Evolutionary conservation across 2,329 filamentous ascomycete species (phyloP), one percentile per base, ranked within the genome.

Genomic region (Fusarium sp.): DNA sequence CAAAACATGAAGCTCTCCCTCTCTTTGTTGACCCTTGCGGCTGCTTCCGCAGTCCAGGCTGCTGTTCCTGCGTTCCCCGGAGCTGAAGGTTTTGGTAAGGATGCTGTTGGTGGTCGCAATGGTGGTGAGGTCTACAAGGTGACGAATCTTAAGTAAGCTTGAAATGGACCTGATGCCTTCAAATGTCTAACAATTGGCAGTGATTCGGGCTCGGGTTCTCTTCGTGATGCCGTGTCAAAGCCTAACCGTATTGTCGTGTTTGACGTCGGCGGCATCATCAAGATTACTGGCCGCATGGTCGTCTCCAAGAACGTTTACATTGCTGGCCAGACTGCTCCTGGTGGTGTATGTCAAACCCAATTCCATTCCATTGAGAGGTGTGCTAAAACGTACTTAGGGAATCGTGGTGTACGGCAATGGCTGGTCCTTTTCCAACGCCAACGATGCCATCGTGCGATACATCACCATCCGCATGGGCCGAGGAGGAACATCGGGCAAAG

Each of bases 401-500:
- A 85, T 89, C 48, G 88, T 87, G 2, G 83, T 88, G 0, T 89
- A 89, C 67, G 88, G 88, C n/a, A 88, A 89, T 71, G 87, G 87
- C 1, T 84, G 84, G 82, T 87, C 85, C 3, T 88, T 86, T 72
- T 87, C 85, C 5, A 87, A 88, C 52, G 86, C 87, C 9, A 81
- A 89, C 75, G 84, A 89, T 48, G 82, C 85, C 32, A 88, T 90
- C 68, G 85, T 88, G 35, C 85, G 88, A n/a, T 88, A 90, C 77
- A 84, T 90, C 23, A 84, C 87, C 20, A 85, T 90, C 64, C 85
- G 87, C 30, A 88, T 88, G 87, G 88, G 88, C 37, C 86, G 83
- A 58, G 80, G 82, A 8, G 87, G 87, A 6, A 81, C 81, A n/a
- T 85, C 84, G 4, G 87, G 87, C 9, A 90, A 90, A 75, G 87